Conservation (phyloP, 192 early-diverging fungal species). For the Glomus cerebriforme region DNA sequence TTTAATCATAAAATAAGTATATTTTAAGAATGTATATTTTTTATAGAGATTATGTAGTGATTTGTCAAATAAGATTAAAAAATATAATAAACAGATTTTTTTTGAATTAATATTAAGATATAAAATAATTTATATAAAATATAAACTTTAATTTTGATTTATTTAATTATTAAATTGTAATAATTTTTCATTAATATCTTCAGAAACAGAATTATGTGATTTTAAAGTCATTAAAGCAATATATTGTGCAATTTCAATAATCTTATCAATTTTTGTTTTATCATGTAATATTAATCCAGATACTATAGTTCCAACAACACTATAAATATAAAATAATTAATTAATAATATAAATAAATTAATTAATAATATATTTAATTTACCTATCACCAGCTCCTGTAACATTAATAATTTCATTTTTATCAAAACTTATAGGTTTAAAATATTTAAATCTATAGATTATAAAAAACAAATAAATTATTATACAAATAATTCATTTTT, state of each 20-base stretch:
- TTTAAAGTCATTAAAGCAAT: slow-evolving; percentile 43
- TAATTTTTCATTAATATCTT: slow-evolving; percentile 3
- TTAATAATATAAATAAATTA: neutral
- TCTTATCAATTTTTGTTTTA: slow-evolving; percentile 35
- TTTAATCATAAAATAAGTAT: too few species aligned
- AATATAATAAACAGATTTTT: too few species aligned
- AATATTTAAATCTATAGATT: slow-evolving; percentile 36
- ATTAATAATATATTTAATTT: slow-evolving; percentile 16
- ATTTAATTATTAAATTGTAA: neutral
- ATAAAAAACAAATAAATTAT: neutral
- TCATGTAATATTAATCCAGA: slow-evolving; percentile 45
- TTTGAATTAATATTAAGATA: too few species aligned
- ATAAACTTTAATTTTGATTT: too few species aligned
- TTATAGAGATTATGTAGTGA: too few species aligned
- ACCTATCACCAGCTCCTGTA: slow-evolving; percentile 81
- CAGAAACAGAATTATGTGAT: slow-evolving; percentile 39
- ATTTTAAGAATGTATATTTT: too few species aligned
- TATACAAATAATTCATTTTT: neutral
- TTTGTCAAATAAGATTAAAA: too few species aligned
- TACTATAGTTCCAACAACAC: slow-evolving; percentile 70
- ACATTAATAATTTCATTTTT: slow-evolving; percentile 55
- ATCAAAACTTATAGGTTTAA: slow-evolving; percentile 36
- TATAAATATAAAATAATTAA: slow-evolving; percentile 39
- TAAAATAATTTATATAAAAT: too few species aligned
- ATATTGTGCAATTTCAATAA: slow-evolving; percentile 38